Evolutionary conservation across 2,329 filamentous ascomycete species (phyloP).

Genomic region (Colletotrichum sp.): DNA sequence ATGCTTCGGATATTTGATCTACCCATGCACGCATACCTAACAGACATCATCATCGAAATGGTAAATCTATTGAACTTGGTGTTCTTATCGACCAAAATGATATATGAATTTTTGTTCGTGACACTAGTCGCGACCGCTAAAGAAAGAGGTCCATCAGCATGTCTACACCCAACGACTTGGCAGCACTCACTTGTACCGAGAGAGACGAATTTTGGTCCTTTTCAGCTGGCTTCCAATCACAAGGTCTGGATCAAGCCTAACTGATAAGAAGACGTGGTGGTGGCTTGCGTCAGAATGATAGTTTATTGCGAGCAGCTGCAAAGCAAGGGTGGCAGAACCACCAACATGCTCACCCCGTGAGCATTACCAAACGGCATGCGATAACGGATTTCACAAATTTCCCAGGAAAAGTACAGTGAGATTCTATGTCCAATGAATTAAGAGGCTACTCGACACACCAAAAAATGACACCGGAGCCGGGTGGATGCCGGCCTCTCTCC

Average conservation of each 20-base stretch:
- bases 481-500: background rate
- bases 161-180: background rate
- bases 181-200: background rate
- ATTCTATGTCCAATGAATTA: background rate
- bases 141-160: background rate
- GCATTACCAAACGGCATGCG: background rate
- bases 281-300: conserved; percentile 1
- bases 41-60: background rate
- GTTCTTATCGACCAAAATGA: background rate
- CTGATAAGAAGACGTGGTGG: background rate
- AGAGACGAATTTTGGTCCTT: background rate
- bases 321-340: background rate
- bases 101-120: background rate
- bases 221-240: background rate
- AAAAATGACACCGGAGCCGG: background rate
- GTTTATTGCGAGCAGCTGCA: background rate
- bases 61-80: background rate
- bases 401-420: background rate
- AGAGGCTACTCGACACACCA: background rate
- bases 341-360: background rate
- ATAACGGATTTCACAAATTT: background rate
- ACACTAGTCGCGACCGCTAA: background rate
- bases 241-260: background rate
- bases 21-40: background rate
- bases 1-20: background rate